These are phyloP conservation scores for Salix udensis DNA, from an alignment of 345 rosid genomes.

Conservation along the genomic window DNA sequence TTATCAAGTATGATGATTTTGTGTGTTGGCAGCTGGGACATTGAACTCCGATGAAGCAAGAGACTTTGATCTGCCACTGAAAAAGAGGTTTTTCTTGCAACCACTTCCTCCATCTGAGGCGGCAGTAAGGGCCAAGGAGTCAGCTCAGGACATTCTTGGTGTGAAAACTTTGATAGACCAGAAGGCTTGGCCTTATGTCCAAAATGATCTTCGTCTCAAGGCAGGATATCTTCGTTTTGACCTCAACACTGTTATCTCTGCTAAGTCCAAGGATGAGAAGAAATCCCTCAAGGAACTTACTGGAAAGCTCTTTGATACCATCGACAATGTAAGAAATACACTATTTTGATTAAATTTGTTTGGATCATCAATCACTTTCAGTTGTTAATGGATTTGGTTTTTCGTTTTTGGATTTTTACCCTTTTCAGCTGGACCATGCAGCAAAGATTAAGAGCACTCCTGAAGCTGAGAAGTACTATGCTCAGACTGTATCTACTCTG, in stretches of 20 bases:
- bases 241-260: conserved; percentile 71
- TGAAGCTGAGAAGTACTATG: conserved; percentile 82
- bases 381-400: not conserved
- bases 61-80: conserved; percentile 51
- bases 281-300: conserved; percentile 63
- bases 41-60: conserved; percentile 80
- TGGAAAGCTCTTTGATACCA: conserved; percentile 64
- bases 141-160: conserved; percentile 70
- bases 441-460: conserved; percentile 80
- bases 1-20: not conserved
- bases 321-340: conserved; percentile 40
- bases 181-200: conserved; percentile 91
- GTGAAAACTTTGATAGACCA: conserved; percentile 76
- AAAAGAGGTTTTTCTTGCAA: conserved; percentile 68
- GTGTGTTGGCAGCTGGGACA: conserved; percentile 71
- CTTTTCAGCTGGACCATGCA: conserved; percentile 73
- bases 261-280: conserved; percentile 76
- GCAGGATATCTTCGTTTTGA: conserved; percentile 79
- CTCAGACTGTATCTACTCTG: conserved; percentile 63
- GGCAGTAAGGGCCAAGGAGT: conserved; percentile 72
- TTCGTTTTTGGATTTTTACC: not conserved
- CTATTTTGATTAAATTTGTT: not conserved
- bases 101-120: conserved; percentile 64
- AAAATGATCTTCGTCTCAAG: conserved; percentile 72
- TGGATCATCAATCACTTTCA: not conserved